Evolutionary conservation across 2,329 filamentous ascomycete genomes (phyloP).

Genomic region (Aspergillus jensenii): DNA sequence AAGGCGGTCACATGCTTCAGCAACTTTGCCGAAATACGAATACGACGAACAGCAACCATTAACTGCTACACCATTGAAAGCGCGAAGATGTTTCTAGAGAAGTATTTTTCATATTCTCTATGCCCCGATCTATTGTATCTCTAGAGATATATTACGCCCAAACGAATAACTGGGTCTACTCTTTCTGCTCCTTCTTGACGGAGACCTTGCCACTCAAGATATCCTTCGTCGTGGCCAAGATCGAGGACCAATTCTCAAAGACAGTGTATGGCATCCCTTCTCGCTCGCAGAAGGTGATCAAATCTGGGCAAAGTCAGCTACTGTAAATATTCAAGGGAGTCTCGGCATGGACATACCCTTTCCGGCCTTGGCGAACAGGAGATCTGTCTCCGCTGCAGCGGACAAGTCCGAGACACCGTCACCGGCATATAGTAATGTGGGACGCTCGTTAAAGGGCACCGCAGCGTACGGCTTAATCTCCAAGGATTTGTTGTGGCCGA

Average conservation of each 20-base stretch:
- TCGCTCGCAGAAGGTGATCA: slow-evolving; percentile 81
- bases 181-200: slow-evolving; percentile 65
- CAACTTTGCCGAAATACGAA: slow-evolving; percentile 7
- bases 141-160: background rate
- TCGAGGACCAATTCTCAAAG: slow-evolving; percentile 81
- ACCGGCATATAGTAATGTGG: slow-evolving; percentile 89
- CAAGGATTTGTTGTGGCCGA: slow-evolving; percentile 95
- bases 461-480: slow-evolving; percentile 80
- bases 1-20: slow-evolving; percentile 31
- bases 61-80: background rate
- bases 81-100: background rate
- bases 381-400: slow-evolving; percentile 86
- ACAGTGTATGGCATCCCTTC: slow-evolving; percentile 84
- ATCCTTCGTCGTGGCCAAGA: slow-evolving; percentile 72
- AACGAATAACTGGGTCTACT: background rate
- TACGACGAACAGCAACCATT: background rate
- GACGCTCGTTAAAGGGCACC: slow-evolving; percentile 66
- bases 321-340: background rate
- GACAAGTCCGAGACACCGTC: slow-evolving; percentile 92
- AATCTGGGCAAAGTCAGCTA: slow-evolving; percentile 56
- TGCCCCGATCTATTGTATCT: background rate
- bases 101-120: background rate
- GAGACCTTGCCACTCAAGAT: slow-evolving; percentile 72
- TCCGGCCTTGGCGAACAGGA: slow-evolving; percentile 90
- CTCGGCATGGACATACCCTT: slow-evolving; percentile 59